Evolutionary conservation across 2,329 filamentous ascomycete species (phyloP), one percentile per base, ranked within the genome.

Genomic region (Alternaria consortialis): DNA sequence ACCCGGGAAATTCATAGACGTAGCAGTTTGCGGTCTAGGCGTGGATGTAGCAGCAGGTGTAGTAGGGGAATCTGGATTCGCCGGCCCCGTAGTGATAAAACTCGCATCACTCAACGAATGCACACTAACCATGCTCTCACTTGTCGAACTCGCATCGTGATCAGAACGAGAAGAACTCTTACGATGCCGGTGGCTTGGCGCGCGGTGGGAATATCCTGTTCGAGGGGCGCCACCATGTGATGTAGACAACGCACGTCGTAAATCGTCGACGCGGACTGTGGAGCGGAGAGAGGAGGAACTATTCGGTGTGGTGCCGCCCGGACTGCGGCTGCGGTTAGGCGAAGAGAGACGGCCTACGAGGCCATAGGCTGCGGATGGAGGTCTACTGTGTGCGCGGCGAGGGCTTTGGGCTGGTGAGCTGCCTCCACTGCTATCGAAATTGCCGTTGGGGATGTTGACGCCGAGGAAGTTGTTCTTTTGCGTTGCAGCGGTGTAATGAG

Each of bases 91-190:
- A 1, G 74, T 77, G 25, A 75, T 65, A 53, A 77, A 77, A 39
- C 87, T 90, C 20, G 87, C 79, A 71, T 92, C 90, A 7, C 88
- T 91, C n/a, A 86, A 83, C 44, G 86, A 86, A 58, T 91, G 89
- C 65, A 89, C 90, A 79, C 88, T 91, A 64, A 90, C 85, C 82
- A 92, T 86, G 0, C 17, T 23, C 17, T 40, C 37, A 23, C 17
- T 23, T 11, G 37, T 40, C 11, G 37, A 40, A 7, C 32, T 34
- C 3, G 32, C 32, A 34, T 34, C 32, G 12, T 6, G 4, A 15
- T 34, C 32, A 15, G 32, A 34, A 34, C 32, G 32, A 34, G 32
- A 34, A 34, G 32, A 12, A 23, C 37, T 40, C 71, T 83, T 62
- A 13, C 61, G 67, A 39, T 68, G 64, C n/a, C 68, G 72, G 17